Conservation (phyloP, 139 green algal species). For the Ostreobium quekettii region DNA sequence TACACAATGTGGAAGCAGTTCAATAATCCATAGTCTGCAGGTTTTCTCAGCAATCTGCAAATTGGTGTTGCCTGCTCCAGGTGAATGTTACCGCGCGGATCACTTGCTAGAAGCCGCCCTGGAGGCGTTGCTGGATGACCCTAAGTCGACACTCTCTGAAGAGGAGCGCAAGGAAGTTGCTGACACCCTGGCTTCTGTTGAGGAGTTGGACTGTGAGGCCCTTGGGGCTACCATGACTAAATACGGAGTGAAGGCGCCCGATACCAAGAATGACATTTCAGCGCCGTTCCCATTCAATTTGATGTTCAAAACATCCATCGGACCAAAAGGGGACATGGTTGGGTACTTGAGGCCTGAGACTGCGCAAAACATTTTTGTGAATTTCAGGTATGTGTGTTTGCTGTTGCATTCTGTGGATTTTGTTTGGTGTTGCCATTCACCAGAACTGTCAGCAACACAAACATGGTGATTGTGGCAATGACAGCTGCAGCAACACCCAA, state of each 20-base stretch:
- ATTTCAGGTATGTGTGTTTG: slow-evolving; percentile 66
- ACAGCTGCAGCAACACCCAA: too few relatives aligned
- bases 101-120: slow-evolving; percentile 85
- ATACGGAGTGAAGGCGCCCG: slow-evolving; percentile 78
- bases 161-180: slow-evolving; percentile 52
- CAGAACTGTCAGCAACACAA: too few relatives aligned
- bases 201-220: slow-evolving; percentile 70
- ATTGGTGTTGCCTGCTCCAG: slow-evolving; percentile 10
- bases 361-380: slow-evolving; percentile 87
- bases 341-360: slow-evolving; percentile 87
- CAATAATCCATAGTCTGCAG: too few relatives aligned
- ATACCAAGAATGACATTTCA: slow-evolving; percentile 88
- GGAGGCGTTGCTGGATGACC: slow-evolving; percentile 72
- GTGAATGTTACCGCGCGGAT: slow-evolving; percentile 86
- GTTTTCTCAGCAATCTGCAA: slow-evolving; percentile 1
- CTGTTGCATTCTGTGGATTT: too few relatives aligned
- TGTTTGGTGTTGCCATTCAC: too few relatives aligned
- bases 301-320: slow-evolving; percentile 93
- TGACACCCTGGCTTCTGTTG: slow-evolving; percentile 66
- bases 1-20: too few relatives aligned
- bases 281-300: slow-evolving; percentile 97
- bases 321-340: slow-evolving; percentile 67
- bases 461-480: too few relatives aligned
- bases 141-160: slow-evolving; percentile 38
- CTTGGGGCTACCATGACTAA: slow-evolving; percentile 66